Base-by-base conservation (phyloP, 2,329 filamentous ascomycete genomes). In the Fusarium longipes region DNA sequence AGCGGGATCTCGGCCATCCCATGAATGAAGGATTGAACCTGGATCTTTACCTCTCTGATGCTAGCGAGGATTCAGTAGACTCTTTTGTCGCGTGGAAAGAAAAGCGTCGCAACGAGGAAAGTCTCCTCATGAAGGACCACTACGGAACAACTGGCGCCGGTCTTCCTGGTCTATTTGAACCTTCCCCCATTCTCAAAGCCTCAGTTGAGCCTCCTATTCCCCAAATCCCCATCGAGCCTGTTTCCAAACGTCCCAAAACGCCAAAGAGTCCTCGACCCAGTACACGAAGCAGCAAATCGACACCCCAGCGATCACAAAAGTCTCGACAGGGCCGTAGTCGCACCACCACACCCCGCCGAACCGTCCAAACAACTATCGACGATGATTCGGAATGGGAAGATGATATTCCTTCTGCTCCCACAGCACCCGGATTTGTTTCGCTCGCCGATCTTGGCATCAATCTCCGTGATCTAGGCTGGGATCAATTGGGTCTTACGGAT, bases 31-130 rank as follows among this genome's bases (percentile, higher is more conserved):
- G 22, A 1, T 18, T 48, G 5, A 35, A 63, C 2, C 20, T 57
- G 0, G 63, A 67, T 11, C 55, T 69, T 4, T 68, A 73, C 20
- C 32, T 63, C 8, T 68, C 71, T 0, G 64, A 64, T 8, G 74
- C 70, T 15, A 75, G 73, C 1, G 73, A 76, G 18, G 72, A 75
- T 18, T 77, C 74, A 8, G 52, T 73, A 5, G 75, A 77, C 42
- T 73, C 74, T 0, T 74, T 75, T 8, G 40, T 75, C 5, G 70
- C 57, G 9, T 63, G 62, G 44, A 63, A 62, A 9, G 59, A 61
- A 6, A 51, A 48, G 24, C 51, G 51, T 0, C 65, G 59, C 1
- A 73, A 61, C 0, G 74, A 75, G 17, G 72, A 76, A 38, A 63
- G 55, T 1, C 68, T 77, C 1, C 29, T 77, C 1, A 76, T 76